Evolutionary conservation across 805 yeast species (phyloP).

Genomic region (Metschnikowia lunata): DNA sequence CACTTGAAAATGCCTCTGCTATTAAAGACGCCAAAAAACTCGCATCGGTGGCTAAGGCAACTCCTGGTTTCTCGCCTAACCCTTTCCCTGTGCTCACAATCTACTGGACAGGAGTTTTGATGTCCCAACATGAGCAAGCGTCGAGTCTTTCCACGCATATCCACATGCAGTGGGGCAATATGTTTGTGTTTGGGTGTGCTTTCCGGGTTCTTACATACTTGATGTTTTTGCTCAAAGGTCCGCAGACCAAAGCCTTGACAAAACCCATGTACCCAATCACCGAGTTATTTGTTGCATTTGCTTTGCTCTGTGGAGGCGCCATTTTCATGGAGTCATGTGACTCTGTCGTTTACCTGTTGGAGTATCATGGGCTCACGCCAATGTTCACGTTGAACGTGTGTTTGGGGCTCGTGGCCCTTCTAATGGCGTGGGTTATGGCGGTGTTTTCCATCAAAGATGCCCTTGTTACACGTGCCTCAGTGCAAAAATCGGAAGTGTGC

Average conservation of each 20-base stretch:
- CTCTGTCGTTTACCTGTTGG: constrained; percentile 76
- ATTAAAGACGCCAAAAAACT: constrained; percentile 8
- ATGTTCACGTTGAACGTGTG: constrained; percentile 90
- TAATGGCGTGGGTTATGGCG: constrained; percentile 86
- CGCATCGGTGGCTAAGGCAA: constrained; percentile 24
- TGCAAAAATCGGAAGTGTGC: not conserved
- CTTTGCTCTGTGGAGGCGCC: constrained; percentile 81
- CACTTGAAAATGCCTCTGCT: constrained; percentile 18
- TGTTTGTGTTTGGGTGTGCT: constrained; percentile 77
- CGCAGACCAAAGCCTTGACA: constrained; percentile 21
- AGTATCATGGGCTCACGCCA: constrained; percentile 74
- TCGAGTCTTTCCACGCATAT: constrained; percentile 70
- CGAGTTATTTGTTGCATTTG: constrained; percentile 74
- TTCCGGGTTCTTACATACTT: constrained; percentile 66
- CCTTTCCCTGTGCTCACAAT: constrained; percentile 93
- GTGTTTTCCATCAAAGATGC: constrained; percentile 57
- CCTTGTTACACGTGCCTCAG: constrained; percentile 4
- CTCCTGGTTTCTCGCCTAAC: constrained; percentile 83
- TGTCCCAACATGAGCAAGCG: constrained; percentile 93
- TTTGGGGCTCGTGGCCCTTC: constrained; percentile 69
- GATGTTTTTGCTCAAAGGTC: constrained; percentile 41
- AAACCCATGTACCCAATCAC: constrained; percentile 67
- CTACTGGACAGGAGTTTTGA: constrained; percentile 92
- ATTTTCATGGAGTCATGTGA: constrained; percentile 91
- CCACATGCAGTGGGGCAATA: constrained; percentile 90